Evolutionary conservation across 1,284 basidiomycete species (phyloP).

Genomic region (Hypsizygus ulmarius): DNA sequence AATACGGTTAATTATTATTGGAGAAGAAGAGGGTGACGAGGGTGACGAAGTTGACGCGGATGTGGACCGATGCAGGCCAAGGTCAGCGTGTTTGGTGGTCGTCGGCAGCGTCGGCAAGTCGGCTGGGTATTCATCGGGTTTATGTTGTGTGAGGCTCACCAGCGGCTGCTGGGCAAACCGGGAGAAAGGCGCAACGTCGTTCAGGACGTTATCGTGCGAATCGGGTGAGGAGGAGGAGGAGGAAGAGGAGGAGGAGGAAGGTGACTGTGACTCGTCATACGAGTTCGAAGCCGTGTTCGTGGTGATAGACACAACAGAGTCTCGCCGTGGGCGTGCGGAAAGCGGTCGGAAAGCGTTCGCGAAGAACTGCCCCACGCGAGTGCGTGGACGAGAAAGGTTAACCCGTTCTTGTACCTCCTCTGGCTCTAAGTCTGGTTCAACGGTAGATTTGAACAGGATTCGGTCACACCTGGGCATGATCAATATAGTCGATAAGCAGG

Average conservation of each 20-base stretch:
- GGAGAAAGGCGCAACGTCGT: constrained; percentile 22
- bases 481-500: background rate
- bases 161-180: constrained; percentile 23
- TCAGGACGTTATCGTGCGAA: constrained; percentile 15
- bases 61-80: constrained; percentile 12
- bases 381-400: constrained; percentile 34
- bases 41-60: too few relatives aligned
- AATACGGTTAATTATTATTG: background rate
- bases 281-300: constrained; percentile 17
- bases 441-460: constrained; percentile 74
- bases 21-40: constrained; percentile 9
- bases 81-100: constrained; percentile 7
- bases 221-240: constrained; percentile 15
- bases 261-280: background rate
- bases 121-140: constrained; percentile 21
- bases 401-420: constrained; percentile 37
- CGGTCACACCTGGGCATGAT: constrained; percentile 83
- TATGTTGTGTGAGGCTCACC: constrained; percentile 7
- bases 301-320: constrained; percentile 37
- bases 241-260: constrained; percentile 9
- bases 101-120: constrained; percentile 7
- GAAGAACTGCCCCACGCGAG: constrained; percentile 51
- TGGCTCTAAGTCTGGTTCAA: constrained; percentile 43
- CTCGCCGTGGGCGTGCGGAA: constrained; percentile 39
- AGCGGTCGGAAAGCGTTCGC: constrained; percentile 53